These are phyloP conservation scores for Dittrichia graveolens DNA, from an alignment of 129 eudicot species.

Conservation along the genomic window DNA sequence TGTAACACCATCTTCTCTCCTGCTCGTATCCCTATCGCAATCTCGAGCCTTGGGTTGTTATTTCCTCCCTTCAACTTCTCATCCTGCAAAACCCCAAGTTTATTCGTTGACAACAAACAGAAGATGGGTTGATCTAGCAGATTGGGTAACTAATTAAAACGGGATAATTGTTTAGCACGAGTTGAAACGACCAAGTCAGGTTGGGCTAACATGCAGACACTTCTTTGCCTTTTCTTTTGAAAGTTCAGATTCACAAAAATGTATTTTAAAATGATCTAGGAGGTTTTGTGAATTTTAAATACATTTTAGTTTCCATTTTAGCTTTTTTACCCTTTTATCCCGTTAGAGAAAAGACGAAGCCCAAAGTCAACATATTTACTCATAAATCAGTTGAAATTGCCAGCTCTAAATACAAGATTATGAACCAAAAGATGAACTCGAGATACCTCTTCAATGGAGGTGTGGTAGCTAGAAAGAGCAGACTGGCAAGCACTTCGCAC, in stretches of 20 bases:
- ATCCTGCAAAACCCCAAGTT: constrained; percentile 54
- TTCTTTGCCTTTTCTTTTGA: too few relatives aligned
- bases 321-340: background rate
- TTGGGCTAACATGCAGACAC: too few relatives aligned
- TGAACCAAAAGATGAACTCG: constrained; percentile 8
- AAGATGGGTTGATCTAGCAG: background rate
- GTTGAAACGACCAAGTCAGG: too few relatives aligned
- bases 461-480: constrained; percentile 82
- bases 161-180: background rate
- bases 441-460: constrained; percentile 88
- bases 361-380: background rate
- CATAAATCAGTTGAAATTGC: constrained; percentile 1
- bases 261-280: background rate
- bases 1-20: constrained; percentile 92
- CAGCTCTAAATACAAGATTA: background rate
- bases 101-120: background rate
- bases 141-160: background rate
- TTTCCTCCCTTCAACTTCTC: constrained; percentile 67
- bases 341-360: background rate
- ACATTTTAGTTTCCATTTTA: background rate
- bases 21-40: constrained; percentile 67
- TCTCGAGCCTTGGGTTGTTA: constrained; percentile 51
- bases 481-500: constrained; percentile 73
- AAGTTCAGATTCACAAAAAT: background rate
- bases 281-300: background rate